These are phyloP conservation scores for Craterostigma plantagineum DNA, from an alignment of 257 asterid species.

Conservation along the genomic window DNA sequence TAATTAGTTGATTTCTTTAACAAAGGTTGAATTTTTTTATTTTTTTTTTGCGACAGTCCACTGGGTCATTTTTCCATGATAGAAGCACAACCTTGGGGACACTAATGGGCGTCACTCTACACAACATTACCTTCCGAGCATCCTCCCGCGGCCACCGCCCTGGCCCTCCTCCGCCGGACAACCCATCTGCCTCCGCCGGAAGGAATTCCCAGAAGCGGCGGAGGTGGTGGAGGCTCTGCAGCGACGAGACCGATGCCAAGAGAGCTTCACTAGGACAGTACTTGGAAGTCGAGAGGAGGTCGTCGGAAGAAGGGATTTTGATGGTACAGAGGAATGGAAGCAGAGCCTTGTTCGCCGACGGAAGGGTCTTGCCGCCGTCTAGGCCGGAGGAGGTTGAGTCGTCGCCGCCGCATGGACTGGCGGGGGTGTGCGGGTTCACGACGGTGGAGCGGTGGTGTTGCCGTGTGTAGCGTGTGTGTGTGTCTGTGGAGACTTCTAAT, in stretches of 20 bases:
- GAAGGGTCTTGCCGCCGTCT: constrained; percentile 69
- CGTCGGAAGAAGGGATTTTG: constrained; percentile 57
- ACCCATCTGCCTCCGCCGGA: constrained; percentile 19
- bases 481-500: constrained; percentile 9
- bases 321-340: constrained; percentile 34
- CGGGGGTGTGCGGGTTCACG: constrained; percentile 47
- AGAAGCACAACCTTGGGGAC: constrained; percentile 75
- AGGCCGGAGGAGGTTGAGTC: constrained; percentile 30
- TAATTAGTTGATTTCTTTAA: neutral
- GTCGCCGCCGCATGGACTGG: constrained; percentile 10
- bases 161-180: constrained; percentile 34
- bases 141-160: constrained; percentile 50
- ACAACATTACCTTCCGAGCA: constrained; percentile 56
- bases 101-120: constrained; percentile 76
- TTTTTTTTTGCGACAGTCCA: constrained; percentile 39
- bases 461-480: constrained; percentile 11
- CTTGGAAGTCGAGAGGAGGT: constrained; percentile 82
- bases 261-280: constrained; percentile 74
- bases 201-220: constrained; percentile 30
- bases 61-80: constrained; percentile 96
- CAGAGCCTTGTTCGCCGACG: constrained; percentile 59
- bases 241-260: constrained; percentile 40
- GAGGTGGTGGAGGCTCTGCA: constrained; percentile 83
- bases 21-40: neutral
- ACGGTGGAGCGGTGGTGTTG: constrained; percentile 34